Evolutionary conservation across 1,139 yeast genomes (phyloP), one percentile per base, ranked within the genome.

Genomic region (Diutina sp.): DNA sequence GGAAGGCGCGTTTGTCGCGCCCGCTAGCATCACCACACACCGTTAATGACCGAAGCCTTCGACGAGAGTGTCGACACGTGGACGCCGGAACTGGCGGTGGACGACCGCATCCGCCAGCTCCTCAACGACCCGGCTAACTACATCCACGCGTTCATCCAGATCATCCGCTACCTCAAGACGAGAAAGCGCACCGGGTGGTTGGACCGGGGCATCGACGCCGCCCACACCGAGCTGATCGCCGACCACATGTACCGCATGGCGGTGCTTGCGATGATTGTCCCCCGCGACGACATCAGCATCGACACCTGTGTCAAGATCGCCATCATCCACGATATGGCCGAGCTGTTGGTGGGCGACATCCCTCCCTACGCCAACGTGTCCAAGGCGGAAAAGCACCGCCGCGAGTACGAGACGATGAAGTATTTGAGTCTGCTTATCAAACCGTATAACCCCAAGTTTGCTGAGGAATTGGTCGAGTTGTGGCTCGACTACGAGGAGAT

Each of bases 221-320:
- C 62, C 1, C 65, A 71, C 35, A 78, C 79, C 1, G 95, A 93
- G 69, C 84, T 91, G 55, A 91, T 93, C 58, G 79, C 91, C 18
- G 99, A 93, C 69, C 99, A 93, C 69, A 93, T 93, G 98, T 93
- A 93, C 68, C 79, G 99, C 60, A 93, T 95, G 98, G 84, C 91
- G 5, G 76, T 91, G 52, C 83, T 91, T 57, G 77, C 95, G 29
- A 81, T 91, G 87, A 70, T 89, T 45, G 78, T 88, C 50, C 85
- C 87, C 16, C 65, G 70, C 53, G 59, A 61, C 8, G 64, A 68
- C 14, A 69, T 74, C 53, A 69, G 70, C 59, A 66, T 69, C 48
- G 72, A 64, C 58, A 83, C 81, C 62, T 90, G 98, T 74, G 87
- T 85, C 56, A 86, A 88, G 69, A 90, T 93, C 56, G 90, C 98